Evolutionary conservation across 2,329 filamentous ascomycete species (phyloP).

Genomic region (Pezicula rhizophila): DNA sequence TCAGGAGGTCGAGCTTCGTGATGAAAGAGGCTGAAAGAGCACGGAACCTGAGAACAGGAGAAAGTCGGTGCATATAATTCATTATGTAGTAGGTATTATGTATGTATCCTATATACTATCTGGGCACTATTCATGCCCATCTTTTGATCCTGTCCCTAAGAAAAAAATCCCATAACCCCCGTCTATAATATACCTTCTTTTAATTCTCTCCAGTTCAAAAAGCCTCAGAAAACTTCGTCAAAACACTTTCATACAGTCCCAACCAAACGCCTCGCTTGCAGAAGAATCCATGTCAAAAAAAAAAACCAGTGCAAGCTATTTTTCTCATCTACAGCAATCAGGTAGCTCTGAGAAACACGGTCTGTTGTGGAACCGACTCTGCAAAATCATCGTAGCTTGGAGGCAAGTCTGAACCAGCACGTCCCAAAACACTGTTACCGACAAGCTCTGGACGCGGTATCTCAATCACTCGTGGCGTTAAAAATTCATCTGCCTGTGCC

Average conservation of each 20-base stretch:
- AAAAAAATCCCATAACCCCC: too few relatives aligned
- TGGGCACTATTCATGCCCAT: too few relatives aligned
- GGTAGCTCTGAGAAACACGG: slow-evolving; percentile 6
- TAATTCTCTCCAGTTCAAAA: too few relatives aligned
- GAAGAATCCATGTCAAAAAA: neutral
- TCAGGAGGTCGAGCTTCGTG: too few relatives aligned
- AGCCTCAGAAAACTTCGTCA: too few relatives aligned
- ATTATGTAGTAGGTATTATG: too few relatives aligned
- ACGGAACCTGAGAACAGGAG: too few relatives aligned
- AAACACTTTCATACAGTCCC: neutral
- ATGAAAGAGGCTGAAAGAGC: too few relatives aligned
- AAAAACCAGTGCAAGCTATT: neutral
- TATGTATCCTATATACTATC: too few relatives aligned
- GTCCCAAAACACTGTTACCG: slow-evolving; percentile 19
- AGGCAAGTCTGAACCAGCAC: slow-evolving; percentile 14
- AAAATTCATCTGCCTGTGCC: slow-evolving; percentile 20
- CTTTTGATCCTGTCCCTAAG: too few relatives aligned
- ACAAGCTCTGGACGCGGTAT: slow-evolving; percentile 16
- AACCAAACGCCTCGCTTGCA: neutral
- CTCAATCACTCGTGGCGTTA: slow-evolving; percentile 23
- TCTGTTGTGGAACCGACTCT: slow-evolving; percentile 1
- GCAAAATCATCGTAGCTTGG: slow-evolving; percentile 23
- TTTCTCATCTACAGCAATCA: slow-evolving; percentile 4
- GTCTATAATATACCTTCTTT: too few relatives aligned
- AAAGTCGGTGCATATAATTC: too few relatives aligned